These are phyloP conservation scores for Lolium multiflorum DNA, from an alignment of 176 grass and related monocot species.

Conservation along the genomic window DNA sequence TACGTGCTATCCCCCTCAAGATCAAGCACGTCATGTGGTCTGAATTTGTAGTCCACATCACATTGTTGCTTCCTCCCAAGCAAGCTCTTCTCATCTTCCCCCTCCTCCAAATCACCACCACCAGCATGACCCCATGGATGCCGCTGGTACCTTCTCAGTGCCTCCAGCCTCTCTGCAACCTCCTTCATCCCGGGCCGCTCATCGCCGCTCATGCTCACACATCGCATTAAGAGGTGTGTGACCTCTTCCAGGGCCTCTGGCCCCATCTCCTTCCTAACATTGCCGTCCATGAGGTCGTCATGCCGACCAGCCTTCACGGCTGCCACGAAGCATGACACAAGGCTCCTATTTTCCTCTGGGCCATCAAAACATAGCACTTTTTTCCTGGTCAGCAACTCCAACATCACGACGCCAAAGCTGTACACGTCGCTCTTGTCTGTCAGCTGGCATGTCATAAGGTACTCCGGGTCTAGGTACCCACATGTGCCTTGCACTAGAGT, in stretches of 20 bases:
- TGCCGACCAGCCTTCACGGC: not conserved
- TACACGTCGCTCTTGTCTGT: slow-evolving; percentile 71
- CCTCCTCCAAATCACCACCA: not conserved
- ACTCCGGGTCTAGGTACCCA: slow-evolving; percentile 72
- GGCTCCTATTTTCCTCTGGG: not conserved
- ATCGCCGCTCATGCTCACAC: slow-evolving; percentile 58
- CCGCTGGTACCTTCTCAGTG: slow-evolving; percentile 43
- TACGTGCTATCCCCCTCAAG: slow-evolving; percentile 32
- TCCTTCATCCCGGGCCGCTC: slow-evolving; percentile 73
- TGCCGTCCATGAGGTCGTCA: not conserved
- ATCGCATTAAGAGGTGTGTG: slow-evolving; percentile 53
- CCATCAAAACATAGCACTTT: slow-evolving; percentile 12
- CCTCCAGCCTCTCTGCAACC: slow-evolving; percentile 46
- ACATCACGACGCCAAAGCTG: slow-evolving; percentile 60
- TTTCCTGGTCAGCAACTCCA: slow-evolving; percentile 64
- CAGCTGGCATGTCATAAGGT: slow-evolving; percentile 51
- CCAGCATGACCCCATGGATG: slow-evolving; percentile 28
- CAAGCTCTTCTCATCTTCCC: slow-evolving; percentile 32
- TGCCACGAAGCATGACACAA: not conserved
- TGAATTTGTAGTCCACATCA: slow-evolving; percentile 36
- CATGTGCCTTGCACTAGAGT: slow-evolving; percentile 59
- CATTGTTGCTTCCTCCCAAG: slow-evolving; percentile 40
- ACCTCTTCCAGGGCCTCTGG: slow-evolving; percentile 50
- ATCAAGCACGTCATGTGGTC: not conserved
- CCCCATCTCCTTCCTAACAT: slow-evolving; percentile 42